Evolutionary conservation across 129 eudicot species (phyloP), one percentile per base, ranked within the genome.

Genomic region (Solidago caesia): DNA sequence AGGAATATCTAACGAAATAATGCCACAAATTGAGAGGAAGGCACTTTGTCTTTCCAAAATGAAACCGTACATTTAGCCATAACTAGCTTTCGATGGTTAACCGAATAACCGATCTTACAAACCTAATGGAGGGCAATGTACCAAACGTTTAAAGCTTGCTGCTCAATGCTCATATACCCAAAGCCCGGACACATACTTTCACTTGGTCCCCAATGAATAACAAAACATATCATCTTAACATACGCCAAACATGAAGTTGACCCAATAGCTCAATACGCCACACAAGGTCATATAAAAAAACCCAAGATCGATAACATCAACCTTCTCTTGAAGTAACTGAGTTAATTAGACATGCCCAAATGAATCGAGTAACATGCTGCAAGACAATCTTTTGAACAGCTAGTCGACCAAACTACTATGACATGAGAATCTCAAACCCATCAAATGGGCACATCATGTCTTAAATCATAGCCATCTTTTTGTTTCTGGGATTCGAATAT

Each of bases 291-390:
- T 47, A 13, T 8, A 47, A 47, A 8, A 47, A 47, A 47, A 13
- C 12, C 13, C 13, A 49, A 49, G 55, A 3, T 49, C 14, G 11
- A 52, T 14, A 11, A 52, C 15, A 6, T n/a, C 21, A 13, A 33
- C 1, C 58, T 52, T 14, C 5, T 0, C 21, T 13, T 52, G n/a
- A 52, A 14, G 58, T 6, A 52, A 52, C 6, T 13, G 10, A 48
- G 53, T 48, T 11, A 48, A 9, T 26, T 59, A 44, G 58, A 73
- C 68, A 73, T 26, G 27, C 29, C 7, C 68, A 73, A 59, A 29
- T 70, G 48, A 45, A 53, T 9, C 8, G 16, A 42, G 51, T 56
- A 39, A 27, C 59, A 60, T 60, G 69, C 0, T 46, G 39, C 69
- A 27, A 55, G 60, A 12, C 58, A 33, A 44, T 64, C 14, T 43